Conservation (phyloP, 1,284 basidiomycete genomes). For the Heliocybe sulcata region DNA sequence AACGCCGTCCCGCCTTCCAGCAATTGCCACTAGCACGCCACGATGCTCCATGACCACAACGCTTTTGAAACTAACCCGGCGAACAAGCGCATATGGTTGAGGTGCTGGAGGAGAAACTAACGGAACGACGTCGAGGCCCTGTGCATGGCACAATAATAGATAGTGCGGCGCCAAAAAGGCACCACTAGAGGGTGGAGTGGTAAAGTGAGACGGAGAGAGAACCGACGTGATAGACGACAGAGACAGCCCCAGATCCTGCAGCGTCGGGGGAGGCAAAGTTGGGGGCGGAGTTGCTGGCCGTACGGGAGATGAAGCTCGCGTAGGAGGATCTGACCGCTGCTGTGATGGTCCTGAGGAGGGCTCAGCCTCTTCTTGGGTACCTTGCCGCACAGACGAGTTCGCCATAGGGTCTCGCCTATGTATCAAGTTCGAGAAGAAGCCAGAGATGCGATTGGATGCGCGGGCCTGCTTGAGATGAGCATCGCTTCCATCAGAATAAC, state of each 20-base stretch:
- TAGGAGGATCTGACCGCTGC: not conserved
- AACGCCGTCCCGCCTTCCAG: constrained; percentile 74
- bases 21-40: constrained; percentile 77
- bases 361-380: constrained; percentile 17
- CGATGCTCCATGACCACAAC: constrained; percentile 87
- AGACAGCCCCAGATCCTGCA: constrained; percentile 69
- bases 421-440: constrained; percentile 74
- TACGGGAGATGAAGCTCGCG: not conserved
- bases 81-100: constrained; percentile 72
- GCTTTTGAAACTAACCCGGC: constrained; percentile 72
- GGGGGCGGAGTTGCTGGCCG: constrained; percentile 54
- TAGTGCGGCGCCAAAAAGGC: constrained; percentile 74
- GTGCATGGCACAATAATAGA: constrained; percentile 74
- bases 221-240: constrained; percentile 58
- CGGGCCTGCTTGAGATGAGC: constrained; percentile 34
- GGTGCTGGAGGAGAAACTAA: constrained; percentile 61
- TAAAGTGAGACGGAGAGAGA: constrained; percentile 70
- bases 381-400: constrained; percentile 17
- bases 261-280: constrained; percentile 54
- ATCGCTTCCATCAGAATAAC: not conserved
- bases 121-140: constrained; percentile 75
- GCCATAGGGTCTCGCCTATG: constrained; percentile 52
- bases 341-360: constrained; percentile 15
- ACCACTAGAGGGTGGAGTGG: constrained; percentile 64
- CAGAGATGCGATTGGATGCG: constrained; percentile 65